Percentiles rank a stretch among this genome's conserved stretches.
Evolutionary conservation across 2,329 filamentous ascomycete genomes (phyloP).

Genomic region (Colletotrichum chrysophilum): DNA sequence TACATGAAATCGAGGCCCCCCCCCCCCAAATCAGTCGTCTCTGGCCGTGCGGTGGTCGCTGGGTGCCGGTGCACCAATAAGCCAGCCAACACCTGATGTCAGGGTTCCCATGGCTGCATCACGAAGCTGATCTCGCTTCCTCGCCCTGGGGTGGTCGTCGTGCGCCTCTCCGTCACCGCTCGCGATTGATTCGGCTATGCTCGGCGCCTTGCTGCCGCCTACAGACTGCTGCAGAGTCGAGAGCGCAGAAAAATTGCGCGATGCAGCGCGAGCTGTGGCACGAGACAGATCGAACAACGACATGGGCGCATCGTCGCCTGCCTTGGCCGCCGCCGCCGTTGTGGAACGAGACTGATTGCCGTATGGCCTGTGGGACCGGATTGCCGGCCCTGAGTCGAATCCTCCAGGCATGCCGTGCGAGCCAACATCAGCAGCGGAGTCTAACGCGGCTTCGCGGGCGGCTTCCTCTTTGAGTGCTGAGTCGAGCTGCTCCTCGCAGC

Average conservation of each 20-base stretch:
- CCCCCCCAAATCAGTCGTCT: slow-evolving; percentile 25
- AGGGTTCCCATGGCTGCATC: slow-evolving; percentile 72
- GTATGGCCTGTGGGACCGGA: slow-evolving; percentile 34
- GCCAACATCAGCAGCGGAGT: slow-evolving; percentile 63
- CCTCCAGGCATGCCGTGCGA: slow-evolving; percentile 60
- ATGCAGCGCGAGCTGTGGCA: slow-evolving; percentile 64
- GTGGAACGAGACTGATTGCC: slow-evolving; percentile 10
- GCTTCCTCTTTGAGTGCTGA: slow-evolving; percentile 70
- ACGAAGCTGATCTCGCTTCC: slow-evolving; percentile 75
- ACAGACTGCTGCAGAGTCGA: slow-evolving; percentile 53
- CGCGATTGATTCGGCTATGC: not conserved
- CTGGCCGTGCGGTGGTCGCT: slow-evolving; percentile 32
- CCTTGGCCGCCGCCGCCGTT: slow-evolving; percentile 43
- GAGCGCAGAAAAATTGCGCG: slow-evolving; percentile 61
- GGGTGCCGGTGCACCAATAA: slow-evolving; percentile 64
- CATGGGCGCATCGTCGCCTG: slow-evolving; percentile 64
- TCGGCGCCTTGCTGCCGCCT: slow-evolving; percentile 26
- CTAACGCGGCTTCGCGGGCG: slow-evolving; percentile 73
- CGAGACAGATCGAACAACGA: slow-evolving; percentile 69
- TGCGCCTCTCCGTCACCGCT: slow-evolving; percentile 18
- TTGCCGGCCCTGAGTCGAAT: slow-evolving; percentile 45
- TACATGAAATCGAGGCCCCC: not conserved
- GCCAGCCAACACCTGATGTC: slow-evolving; percentile 71
- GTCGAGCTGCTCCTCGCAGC: slow-evolving; percentile 80
- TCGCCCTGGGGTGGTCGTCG: slow-evolving; percentile 45